Conservation (phyloP, 208 protist genomes). For the Leishmania arabica region DNA sequence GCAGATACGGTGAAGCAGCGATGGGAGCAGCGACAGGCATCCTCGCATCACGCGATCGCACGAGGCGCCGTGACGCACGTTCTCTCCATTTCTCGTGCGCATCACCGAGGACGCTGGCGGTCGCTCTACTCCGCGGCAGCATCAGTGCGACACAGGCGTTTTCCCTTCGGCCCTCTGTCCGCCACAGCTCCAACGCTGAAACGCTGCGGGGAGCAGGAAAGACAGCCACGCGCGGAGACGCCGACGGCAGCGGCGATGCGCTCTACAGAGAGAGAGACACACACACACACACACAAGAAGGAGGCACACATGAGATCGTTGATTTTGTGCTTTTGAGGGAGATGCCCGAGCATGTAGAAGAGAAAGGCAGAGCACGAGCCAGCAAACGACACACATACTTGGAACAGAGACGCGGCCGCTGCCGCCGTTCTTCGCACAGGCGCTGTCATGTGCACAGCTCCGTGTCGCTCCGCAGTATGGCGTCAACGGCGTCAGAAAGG, state of each 20-base stretch:
- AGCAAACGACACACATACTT: background rate
- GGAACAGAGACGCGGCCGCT: background rate
- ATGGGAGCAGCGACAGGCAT: background rate
- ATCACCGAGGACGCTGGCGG: no score
- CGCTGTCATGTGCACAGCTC: conserved; percentile 1
- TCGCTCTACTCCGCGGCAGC: no score
- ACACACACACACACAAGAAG: background rate
- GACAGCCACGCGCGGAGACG: no score
- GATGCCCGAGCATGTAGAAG: background rate
- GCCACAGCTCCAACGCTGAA: no score
- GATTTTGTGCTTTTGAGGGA: background rate
- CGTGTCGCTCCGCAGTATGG: conserved; percentile 29
- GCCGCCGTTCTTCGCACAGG: no score
- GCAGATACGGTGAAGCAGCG: background rate
- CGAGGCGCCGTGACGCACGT: background rate
- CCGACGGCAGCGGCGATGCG: no score
- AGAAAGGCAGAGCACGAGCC: background rate
- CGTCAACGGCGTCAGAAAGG: conserved; percentile 57
- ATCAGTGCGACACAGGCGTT: no score
- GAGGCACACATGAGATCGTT: background rate
- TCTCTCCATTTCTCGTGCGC: background rate
- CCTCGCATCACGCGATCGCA: background rate
- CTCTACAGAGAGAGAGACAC: background rate
- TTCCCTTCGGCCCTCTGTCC: no score
- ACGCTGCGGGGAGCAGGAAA: no score